Percentiles rank a stretch among this genome's conserved stretches.
phyloP scores from a whole-genome alignment of 108 stramenopile genomes.

The Skeletonema marinoi region DNA sequence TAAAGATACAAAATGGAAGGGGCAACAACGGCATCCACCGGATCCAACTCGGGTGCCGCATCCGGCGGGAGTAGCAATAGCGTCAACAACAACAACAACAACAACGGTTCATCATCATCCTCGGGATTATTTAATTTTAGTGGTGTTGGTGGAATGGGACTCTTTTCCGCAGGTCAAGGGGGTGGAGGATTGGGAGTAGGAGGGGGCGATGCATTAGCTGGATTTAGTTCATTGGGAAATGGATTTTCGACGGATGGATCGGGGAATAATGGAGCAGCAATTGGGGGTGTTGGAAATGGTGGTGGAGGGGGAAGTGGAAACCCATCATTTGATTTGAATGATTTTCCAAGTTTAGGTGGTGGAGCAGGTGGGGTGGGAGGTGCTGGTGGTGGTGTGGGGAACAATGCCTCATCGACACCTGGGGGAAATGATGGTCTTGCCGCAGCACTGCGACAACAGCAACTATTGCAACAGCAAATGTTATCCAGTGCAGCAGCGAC shows the following conservation, averaged over 20 bases:
- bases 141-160: conserved; percentile 27
- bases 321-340: conserved; percentile 77
- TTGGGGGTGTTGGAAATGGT: neutral
- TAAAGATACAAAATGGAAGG: conserved; percentile 17
- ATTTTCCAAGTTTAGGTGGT: conserved; percentile 87
- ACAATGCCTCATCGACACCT: conserved; percentile 8
- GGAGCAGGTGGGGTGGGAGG: conserved; percentile 42
- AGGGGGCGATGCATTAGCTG: conserved; percentile 18
- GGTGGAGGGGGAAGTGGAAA: conserved; percentile 23
- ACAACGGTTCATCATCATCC: conserved; percentile 21
- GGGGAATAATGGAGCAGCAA: neutral
- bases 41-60: conserved; percentile 11
- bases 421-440: conserved; percentile 61
- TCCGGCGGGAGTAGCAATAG: too few species aligned
- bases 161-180: conserved; percentile 16
- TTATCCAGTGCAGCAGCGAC: conserved; percentile 39
- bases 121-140: conserved; percentile 22
- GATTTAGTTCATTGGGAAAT: conserved; percentile 37
- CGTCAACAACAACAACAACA: neutral
- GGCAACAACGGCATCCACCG: conserved; percentile 26
- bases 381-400: conserved; percentile 10
- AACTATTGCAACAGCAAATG: conserved; percentile 71
- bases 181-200: neutral
- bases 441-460: conserved; percentile 74
- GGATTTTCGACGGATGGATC: conserved; percentile 30